A percentile compares a stretch with the other conserved stretches of the same genome.
Conservation (phyloP, 2,329 filamentous ascomycete species). For the Aspergillus nomiae region DNA sequence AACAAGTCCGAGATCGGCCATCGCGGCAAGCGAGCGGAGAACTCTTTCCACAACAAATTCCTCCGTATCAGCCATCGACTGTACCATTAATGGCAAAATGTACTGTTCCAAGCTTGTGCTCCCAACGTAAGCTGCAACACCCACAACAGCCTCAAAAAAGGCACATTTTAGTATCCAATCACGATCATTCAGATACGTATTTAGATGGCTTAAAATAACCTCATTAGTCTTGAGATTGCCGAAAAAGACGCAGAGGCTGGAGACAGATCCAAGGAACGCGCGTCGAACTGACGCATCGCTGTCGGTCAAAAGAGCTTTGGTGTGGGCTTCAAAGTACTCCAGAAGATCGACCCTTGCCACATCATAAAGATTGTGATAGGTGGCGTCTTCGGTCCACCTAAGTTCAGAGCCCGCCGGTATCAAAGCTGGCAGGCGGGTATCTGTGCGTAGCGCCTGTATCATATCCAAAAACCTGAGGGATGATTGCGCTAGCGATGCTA, state of each 20-base stretch:
- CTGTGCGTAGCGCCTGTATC: conserved; percentile 82
- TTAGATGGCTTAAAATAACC: conserved; percentile 92
- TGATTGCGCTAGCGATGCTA: conserved; percentile 84
- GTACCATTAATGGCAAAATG: conserved; percentile 92
- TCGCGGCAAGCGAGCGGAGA: conserved; percentile 80
- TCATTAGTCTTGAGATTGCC: conserved; percentile 90
- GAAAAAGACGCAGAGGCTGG: conserved; percentile 92
- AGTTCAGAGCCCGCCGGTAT: conserved; percentile 77
- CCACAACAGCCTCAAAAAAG: conserved; percentile 94
- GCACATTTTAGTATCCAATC: conserved; percentile 97
- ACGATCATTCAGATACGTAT: conserved; percentile 93
- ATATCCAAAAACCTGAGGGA: conserved; percentile 85
- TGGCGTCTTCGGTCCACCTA: conserved; percentile 65
- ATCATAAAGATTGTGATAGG: conserved; percentile 83
- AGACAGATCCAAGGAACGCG: conserved; percentile 88
- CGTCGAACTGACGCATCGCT: conserved; percentile 80
- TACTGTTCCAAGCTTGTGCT: conserved; percentile 90
- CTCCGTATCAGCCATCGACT: conserved; percentile 88
- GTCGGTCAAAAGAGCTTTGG: conserved; percentile 87
- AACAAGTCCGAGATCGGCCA: conserved; percentile 84
- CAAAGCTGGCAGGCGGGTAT: conserved; percentile 74
- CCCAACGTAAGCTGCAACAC: conserved; percentile 87
- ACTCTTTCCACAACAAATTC: conserved; percentile 93
- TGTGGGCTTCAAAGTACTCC: conserved; percentile 81
- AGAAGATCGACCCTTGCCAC: conserved; percentile 81